phyloP scores from a whole-genome alignment of 2,329 filamentous ascomycete species.

The Exserohilum turcica region DNA sequence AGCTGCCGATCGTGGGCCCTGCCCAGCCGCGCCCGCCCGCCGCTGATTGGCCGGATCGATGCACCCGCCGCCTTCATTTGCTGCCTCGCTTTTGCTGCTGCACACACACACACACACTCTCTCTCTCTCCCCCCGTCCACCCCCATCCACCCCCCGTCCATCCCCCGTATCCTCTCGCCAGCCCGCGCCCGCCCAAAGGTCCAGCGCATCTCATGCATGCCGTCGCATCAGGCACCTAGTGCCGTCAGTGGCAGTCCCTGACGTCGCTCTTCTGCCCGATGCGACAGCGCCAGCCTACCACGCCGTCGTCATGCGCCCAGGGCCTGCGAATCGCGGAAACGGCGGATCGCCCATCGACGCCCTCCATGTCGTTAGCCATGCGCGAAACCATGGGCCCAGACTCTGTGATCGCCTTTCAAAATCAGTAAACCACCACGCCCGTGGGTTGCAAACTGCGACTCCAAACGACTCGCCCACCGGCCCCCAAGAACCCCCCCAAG shows the following conservation, averaged over 20 bases:
- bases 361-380: constrained; percentile 14
- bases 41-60: constrained; percentile 25
- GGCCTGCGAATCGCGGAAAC: constrained; percentile 11
- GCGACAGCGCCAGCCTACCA: constrained; percentile 16
- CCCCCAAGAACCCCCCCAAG: not conserved
- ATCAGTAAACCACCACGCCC: constrained; percentile 8
- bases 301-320: constrained; percentile 23
- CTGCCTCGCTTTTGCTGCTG: constrained; percentile 31
- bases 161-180: constrained; percentile 27
- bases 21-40: not conserved
- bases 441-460: constrained; percentile 10
- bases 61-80: constrained; percentile 28
- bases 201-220: constrained; percentile 29
- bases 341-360: constrained; percentile 14
- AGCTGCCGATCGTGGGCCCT: constrained; percentile 26
- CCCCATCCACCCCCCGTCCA: too few relatives aligned
- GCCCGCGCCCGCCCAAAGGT: constrained; percentile 16
- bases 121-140: too few relatives aligned
- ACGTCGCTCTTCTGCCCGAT: constrained; percentile 20
- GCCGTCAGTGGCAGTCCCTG: constrained; percentile 30
- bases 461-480: too few relatives aligned
- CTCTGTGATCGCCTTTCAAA: constrained; percentile 9
- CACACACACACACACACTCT: too few relatives aligned
- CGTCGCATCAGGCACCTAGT: constrained; percentile 23
- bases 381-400: constrained; percentile 7